Evolutionary conservation across 2,329 filamentous ascomycete genomes (phyloP).

Genomic region (Aspergillus aculeatinus): DNA sequence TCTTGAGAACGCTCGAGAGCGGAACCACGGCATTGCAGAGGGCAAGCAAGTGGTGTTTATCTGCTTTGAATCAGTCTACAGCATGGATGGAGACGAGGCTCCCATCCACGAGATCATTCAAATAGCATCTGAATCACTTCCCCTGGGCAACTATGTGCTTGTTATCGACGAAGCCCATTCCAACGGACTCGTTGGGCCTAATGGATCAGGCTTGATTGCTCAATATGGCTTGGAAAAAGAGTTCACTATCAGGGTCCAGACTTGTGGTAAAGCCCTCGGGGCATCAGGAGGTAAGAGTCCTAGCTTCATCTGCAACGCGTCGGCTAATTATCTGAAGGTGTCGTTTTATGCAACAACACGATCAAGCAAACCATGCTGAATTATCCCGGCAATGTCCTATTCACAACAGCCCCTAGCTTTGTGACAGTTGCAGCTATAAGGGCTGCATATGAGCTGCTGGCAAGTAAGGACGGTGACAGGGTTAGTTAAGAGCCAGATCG

Average conservation of each 20-base stretch:
- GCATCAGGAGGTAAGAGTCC: constrained; percentile 26
- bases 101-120: constrained; percentile 16
- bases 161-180: constrained; percentile 22
- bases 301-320: background rate
- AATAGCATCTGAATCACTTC: constrained; percentile 15
- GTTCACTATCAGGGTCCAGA: constrained; percentile 27
- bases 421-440: constrained; percentile 11
- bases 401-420: constrained; percentile 14
- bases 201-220: constrained; percentile 20
- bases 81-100: constrained; percentile 50
- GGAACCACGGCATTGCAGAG: constrained; percentile 3
- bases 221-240: constrained; percentile 30
- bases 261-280: constrained; percentile 28
- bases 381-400: constrained; percentile 14
- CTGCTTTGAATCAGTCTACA: constrained; percentile 46
- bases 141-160: constrained; percentile 24
- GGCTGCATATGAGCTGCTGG: constrained; percentile 11
- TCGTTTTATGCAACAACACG: constrained; percentile 11
- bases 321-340: background rate
- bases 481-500: constrained; percentile 2
- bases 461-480: constrained; percentile 12
- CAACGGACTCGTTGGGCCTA: constrained; percentile 16
- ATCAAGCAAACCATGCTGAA: constrained; percentile 13
- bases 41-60: constrained; percentile 37
- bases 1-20: constrained; percentile 1